A percentile compares a stretch with the other conserved stretches of the same genome.
phyloP scores from a whole-genome alignment of 257 asterid genomes.

The Salvia splendens region DNA sequence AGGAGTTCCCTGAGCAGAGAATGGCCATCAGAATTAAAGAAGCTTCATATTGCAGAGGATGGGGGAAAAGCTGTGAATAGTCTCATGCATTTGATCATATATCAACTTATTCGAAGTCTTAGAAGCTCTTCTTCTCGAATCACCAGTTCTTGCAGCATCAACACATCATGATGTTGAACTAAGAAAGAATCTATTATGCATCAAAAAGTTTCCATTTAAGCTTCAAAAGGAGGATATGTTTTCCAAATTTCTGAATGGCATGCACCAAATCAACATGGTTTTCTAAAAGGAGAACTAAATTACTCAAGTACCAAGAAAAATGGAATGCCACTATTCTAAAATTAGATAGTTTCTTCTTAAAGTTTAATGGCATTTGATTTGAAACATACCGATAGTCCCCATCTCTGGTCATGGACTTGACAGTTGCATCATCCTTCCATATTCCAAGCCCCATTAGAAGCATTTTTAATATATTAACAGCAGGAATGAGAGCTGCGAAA shows the following conservation, averaged over 20 bases:
- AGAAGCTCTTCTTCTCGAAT: background rate
- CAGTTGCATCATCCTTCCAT: conserved; percentile 83
- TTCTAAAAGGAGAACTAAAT: background rate
- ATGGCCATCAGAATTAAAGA: conserved; percentile 18
- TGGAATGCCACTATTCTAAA: background rate
- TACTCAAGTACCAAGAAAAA: background rate
- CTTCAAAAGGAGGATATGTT: background rate
- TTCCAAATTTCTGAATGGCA: background rate
- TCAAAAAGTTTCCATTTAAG: background rate
- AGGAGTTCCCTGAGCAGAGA: conserved; percentile 73
- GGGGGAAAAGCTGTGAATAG: background rate
- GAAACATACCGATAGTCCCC: conserved; percentile 73
- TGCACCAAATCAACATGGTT: background rate
- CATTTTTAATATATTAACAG: conserved; percentile 64
- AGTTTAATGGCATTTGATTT: conserved; percentile 18
- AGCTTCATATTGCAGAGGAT: conserved; percentile 10
- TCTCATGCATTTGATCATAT: conserved; percentile 2
- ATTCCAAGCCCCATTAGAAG: conserved; percentile 83
- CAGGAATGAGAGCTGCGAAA: conserved; percentile 74
- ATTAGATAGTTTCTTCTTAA: background rate
- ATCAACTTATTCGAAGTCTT: background rate
- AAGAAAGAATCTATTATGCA: conserved; percentile 6
- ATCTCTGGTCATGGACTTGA: conserved; percentile 89
- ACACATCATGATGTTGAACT: conserved; percentile 4
- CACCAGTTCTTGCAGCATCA: conserved; percentile 5